Base-by-base conservation (phyloP, 169 alveolate genomes). In the Miamiensis avidus region DNA sequence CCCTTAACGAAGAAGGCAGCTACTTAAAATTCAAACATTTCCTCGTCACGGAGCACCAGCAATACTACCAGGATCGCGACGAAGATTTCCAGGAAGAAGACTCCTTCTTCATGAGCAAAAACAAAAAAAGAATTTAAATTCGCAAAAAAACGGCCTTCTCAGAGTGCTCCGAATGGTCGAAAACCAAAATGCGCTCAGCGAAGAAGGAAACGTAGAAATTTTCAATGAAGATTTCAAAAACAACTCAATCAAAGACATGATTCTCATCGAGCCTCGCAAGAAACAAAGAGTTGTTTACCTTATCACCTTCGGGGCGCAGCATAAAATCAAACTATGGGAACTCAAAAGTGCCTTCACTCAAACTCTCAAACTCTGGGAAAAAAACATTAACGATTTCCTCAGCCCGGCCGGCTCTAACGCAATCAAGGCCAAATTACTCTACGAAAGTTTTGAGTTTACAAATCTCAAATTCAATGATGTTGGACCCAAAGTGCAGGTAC, bases 11-110 rank as follows among this genome's bases (percentile, higher is more conserved):
- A 29, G 84, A 79, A n/a, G 84, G 73, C 6, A 79, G 84, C 49
- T 79, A 79, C 64, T 79, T 79, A 74, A 79, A 79, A 49, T 79
- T 79, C 29, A 28, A 79, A 72, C 84, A 79, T 79, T 1, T 79
- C 0, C 29, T 79, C 4, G 29, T 64, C 20, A 11, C 69, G 69
- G 69, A 49, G n/a, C n/a, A n/a, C n/a, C n/a, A n/a, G n/a, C n/a
- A n/a, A n/a, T n/a, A n/a, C n/a, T n/a, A n/a, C n/a, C n/a, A n/a
- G n/a, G n/a, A n/a, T n/a, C n/a, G 34, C 16, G 34, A 33, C 29
- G 83, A 78, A 33, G 69, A 78, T 1, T 34, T 33, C 34, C 32
- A 78, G 29, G 83, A 78, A 78, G 83, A 74, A 0, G 32, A 74
- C 74, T 26, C 34, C 32, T 32, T 31, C 15, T 33, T 78, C 28